Conservation (phyloP, 768 basidiomycete genomes). For the Lactarius psammicola region DNA sequence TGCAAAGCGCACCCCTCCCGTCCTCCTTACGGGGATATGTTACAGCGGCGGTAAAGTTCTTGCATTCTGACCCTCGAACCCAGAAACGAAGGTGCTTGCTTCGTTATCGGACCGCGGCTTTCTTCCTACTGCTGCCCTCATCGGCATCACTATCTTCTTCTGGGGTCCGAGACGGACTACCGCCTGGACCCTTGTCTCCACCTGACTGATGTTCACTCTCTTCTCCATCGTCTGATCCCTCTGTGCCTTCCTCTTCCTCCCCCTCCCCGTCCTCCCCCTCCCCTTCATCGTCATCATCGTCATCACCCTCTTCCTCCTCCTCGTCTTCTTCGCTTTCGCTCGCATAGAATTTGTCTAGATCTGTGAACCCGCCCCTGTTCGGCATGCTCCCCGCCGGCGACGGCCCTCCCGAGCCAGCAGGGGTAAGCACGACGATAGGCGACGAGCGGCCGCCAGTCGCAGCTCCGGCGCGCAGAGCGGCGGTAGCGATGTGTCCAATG, state of each 20-base stretch:
- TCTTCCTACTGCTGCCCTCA: background rate
- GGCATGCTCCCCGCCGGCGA: constrained; percentile 37
- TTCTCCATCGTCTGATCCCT: constrained; percentile 27
- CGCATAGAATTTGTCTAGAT: constrained; percentile 74
- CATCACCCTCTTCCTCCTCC: constrained; percentile 31
- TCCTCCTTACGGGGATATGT: background rate
- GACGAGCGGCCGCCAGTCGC: constrained; percentile 37
- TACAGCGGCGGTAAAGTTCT: background rate
- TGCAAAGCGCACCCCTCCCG: background rate
- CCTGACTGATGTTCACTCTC: constrained; percentile 36
- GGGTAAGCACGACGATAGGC: constrained; percentile 54
- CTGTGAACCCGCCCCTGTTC: constrained; percentile 47
- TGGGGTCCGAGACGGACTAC: background rate
- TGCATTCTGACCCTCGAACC: constrained; percentile 1
- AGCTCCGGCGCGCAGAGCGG: constrained; percentile 31
- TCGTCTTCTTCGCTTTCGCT: constrained; percentile 38
- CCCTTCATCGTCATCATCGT: constrained; percentile 40
- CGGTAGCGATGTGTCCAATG: constrained; percentile 39
- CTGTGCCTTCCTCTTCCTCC: constrained; percentile 27
- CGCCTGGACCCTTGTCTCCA: constrained; percentile 31
- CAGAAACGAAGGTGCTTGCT: background rate
- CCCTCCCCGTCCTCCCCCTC: constrained; percentile 34
- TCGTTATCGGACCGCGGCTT: constrained; percentile 9
- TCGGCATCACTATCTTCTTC: constrained; percentile 18
- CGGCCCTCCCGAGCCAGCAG: constrained; percentile 40